Conservation (phyloP, 768 basidiomycete genomes). For the Piloderma croceum region DNA sequence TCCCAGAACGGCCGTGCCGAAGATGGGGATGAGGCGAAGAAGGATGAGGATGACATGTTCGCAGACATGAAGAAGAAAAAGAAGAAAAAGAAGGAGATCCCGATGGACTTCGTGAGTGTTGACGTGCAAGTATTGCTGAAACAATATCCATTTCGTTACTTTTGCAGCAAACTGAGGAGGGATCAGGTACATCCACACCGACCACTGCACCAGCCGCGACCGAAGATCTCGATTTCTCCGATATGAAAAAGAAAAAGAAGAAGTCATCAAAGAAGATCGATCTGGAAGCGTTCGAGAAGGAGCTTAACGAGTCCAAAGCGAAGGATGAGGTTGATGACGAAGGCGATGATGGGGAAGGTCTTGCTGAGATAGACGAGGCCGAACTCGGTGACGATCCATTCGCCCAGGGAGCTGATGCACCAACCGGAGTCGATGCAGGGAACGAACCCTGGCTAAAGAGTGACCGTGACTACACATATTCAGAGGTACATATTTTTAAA, state of each 20-base stretch:
- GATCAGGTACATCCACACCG: constrained; percentile 62
- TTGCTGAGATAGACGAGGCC: constrained; percentile 67
- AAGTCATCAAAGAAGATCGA: constrained; percentile 79
- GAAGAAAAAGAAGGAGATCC: constrained; percentile 90
- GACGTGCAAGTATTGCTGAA: neutral
- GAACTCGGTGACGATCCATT: constrained; percentile 91
- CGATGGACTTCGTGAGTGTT: constrained; percentile 65
- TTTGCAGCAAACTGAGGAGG: constrained; percentile 39
- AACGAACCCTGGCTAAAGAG: constrained; percentile 87
- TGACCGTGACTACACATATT: constrained; percentile 95
- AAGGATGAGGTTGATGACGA: constrained; percentile 53
- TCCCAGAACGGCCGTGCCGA: constrained; percentile 39
- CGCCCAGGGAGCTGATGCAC: constrained; percentile 45
- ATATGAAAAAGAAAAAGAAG: constrained; percentile 97
- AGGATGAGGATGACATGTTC: constrained; percentile 78
- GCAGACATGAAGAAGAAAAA: constrained; percentile 89
- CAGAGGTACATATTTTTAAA: constrained; percentile 51
- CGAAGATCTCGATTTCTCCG: constrained; percentile 90
- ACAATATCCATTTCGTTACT: neutral
- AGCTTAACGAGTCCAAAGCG: constrained; percentile 66
- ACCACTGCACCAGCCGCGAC: constrained; percentile 35
- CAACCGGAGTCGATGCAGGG: constrained; percentile 63
- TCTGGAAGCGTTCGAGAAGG: constrained; percentile 92
- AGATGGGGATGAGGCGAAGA: constrained; percentile 38
- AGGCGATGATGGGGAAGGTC: constrained; percentile 52